Conservation (phyloP, 306 rosid species). For the Purshia tridentata region DNA sequence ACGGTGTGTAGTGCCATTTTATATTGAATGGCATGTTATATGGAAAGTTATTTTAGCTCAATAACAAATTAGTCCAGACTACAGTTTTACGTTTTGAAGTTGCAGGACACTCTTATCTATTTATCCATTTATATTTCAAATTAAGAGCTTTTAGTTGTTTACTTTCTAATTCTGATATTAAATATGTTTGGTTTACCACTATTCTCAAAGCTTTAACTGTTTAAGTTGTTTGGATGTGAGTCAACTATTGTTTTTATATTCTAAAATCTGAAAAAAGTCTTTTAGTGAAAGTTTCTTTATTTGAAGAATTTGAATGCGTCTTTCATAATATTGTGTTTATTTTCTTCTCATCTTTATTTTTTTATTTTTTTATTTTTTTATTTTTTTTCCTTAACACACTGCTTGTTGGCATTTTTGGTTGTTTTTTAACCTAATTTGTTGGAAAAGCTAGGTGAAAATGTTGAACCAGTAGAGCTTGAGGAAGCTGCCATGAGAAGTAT, state of each 20-base stretch:
- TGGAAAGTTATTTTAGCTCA: background rate
- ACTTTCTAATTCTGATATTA: background rate
- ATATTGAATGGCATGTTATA: too few species aligned
- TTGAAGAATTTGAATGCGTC: background rate
- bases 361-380: background rate
- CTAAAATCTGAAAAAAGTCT: background rate
- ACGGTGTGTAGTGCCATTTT: too few species aligned
- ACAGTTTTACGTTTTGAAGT: background rate
- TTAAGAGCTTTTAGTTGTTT: background rate
- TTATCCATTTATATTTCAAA: background rate
- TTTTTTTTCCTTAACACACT: conserved; percentile 3
- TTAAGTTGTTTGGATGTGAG: background rate
- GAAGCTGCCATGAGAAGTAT: conserved; percentile 88
- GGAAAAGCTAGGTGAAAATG: conserved; percentile 76
- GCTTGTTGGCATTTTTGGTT: background rate
- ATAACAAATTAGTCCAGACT: background rate
- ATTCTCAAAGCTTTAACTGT: background rate
- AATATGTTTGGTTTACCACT: background rate
- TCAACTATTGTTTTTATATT: background rate
- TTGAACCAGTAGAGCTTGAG: conserved; percentile 83
- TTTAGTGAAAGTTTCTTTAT: background rate
- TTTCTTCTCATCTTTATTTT: background rate
- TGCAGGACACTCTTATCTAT: background rate
- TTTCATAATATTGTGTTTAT: background rate
- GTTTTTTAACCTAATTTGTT: conserved; percentile 24